Conservation (phyloP, 164 flowering plant species). For the Macadamia integrifolia region DNA sequence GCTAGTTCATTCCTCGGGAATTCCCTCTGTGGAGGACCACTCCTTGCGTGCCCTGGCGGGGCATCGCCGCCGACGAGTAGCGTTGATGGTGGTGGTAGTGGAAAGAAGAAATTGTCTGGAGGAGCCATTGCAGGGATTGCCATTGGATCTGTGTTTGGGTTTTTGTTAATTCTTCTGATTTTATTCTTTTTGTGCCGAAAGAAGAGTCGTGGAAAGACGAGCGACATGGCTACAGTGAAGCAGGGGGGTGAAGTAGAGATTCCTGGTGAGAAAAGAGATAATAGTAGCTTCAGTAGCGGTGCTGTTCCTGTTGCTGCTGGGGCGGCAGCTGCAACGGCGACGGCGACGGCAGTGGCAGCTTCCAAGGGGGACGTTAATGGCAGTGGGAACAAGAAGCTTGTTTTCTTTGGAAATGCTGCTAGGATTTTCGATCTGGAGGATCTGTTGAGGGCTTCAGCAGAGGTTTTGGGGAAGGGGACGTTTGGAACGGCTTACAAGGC, state of each 20-base stretch:
- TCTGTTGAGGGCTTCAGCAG: constrained; percentile 72
- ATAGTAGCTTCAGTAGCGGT: constrained; percentile 3
- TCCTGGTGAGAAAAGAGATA: constrained; percentile 14
- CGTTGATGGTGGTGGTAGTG: not conserved
- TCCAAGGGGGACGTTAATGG: constrained; percentile 15
- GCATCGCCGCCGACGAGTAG: constrained; percentile 1
- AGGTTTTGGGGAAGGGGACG: constrained; percentile 81
- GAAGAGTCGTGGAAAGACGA: constrained; percentile 26
- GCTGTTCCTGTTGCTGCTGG: constrained; percentile 8
- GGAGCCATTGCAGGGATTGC: constrained; percentile 83
- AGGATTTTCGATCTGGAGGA: constrained; percentile 60
- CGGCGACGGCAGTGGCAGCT: constrained; percentile 13
- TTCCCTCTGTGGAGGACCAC: constrained; percentile 68
- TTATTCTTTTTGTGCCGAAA: constrained; percentile 40
- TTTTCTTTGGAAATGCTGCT: constrained; percentile 40
- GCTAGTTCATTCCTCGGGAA: constrained; percentile 46
- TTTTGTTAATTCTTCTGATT: constrained; percentile 37
- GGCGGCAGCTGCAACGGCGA: not conserved
- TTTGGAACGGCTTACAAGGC: constrained; percentile 83
- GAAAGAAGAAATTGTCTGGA: constrained; percentile 48
- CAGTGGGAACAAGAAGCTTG: constrained; percentile 34
- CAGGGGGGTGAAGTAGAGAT: constrained; percentile 21
- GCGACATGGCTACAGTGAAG: constrained; percentile 27
- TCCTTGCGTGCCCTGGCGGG: constrained; percentile 32
- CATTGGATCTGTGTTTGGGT: constrained; percentile 45